Base-by-base conservation (phyloP, 306 rosid species). In the Glycine tomentella region DNA sequence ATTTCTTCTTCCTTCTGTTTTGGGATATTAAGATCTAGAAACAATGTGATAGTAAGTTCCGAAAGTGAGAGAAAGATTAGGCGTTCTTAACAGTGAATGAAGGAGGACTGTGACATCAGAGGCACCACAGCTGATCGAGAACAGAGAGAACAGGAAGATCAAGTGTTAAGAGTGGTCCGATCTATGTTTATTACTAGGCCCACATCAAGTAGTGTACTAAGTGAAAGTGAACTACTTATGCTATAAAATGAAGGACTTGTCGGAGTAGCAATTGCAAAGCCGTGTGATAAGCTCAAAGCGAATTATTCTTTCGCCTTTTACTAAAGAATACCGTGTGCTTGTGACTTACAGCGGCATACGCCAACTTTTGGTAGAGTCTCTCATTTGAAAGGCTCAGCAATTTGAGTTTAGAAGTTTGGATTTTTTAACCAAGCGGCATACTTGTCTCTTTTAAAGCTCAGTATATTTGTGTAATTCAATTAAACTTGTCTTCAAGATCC, bases 241-340 rank as follows among this genome's bases (percentile, higher is more conserved):
- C 8, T 31, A 62, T 62, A 62, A 62, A 62, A 62, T 2, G 2
- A 33, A 62, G 1, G 9, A 4, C 0, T 4, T 31, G 2, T 4
- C 0, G 0, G 2, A 1, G 0, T 0, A 0, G 0, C 0, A 25
- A 0, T 2, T 2, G 34, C n/a, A 16, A 45, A 34, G 17, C 10
- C 45, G 46, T 63, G 69, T 63, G 10, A 63, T 34, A 11, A 10
- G 16, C 46, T 12, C 34, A 50, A 1, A 42, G 46, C 46, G 9
- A 42, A 42, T 7, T 83, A 75, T 80, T 84, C 84, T 84, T 84
- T 80, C 78, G 84, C 79, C 84, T 84, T 84, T 75, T 84, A 75
- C 84, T 58, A 84, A 79, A 79, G 74, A 84, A 67, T 79, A 42
- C 9, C 2, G 46, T 6, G 46, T 42, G 46, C 9, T 42, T 42